Evolutionary conservation across 2,329 filamentous ascomycete genomes (phyloP).

Genomic region (Nigrospora sphaerica): DNA sequence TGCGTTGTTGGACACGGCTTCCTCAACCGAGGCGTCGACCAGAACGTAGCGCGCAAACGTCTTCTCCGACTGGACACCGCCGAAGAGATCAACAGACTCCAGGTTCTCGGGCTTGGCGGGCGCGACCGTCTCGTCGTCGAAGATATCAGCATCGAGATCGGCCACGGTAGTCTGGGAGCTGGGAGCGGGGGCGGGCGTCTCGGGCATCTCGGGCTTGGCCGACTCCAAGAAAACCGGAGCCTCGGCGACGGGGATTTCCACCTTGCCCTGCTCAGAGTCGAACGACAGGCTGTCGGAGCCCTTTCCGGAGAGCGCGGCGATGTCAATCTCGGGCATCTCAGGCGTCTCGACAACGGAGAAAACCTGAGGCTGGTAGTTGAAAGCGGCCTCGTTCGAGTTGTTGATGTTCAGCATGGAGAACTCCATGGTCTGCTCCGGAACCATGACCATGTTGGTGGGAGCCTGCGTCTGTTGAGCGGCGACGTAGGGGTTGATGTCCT

Average conservation of each 20-base stretch:
- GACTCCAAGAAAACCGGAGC: constrained; percentile 24
- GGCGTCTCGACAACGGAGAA: constrained; percentile 69
- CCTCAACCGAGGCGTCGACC: constrained; percentile 49
- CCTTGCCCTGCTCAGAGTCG: constrained; percentile 43
- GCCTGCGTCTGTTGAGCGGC: constrained; percentile 45
- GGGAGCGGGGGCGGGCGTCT: constrained; percentile 19
- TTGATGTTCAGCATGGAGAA: constrained; percentile 63
- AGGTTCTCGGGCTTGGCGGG: constrained; percentile 27
- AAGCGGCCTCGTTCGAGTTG: constrained; percentile 30
- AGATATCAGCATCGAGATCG: constrained; percentile 47
- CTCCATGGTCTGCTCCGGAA: constrained; percentile 72
- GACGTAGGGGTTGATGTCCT: constrained; percentile 59
- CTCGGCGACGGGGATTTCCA: constrained; percentile 48
- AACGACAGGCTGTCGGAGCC: constrained; percentile 41
- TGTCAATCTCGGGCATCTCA: constrained; percentile 56
- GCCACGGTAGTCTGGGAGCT: constrained; percentile 16
- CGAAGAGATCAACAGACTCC: constrained; percentile 35
- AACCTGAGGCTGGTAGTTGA: constrained; percentile 61
- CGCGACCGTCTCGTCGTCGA: constrained; percentile 39
- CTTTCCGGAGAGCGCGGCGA: constrained; percentile 65
- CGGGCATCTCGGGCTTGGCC: constrained; percentile 23
- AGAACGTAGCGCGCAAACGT: constrained; percentile 55
- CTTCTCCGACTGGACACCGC: constrained; percentile 57
- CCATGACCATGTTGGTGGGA: constrained; percentile 72
- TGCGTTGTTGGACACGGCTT: constrained; percentile 32